A percentile compares a stretch with the other conserved stretches of the same genome.
Evolutionary conservation across 1,284 basidiomycete genomes (phyloP).

Genomic region (Trametes polyzona): DNA sequence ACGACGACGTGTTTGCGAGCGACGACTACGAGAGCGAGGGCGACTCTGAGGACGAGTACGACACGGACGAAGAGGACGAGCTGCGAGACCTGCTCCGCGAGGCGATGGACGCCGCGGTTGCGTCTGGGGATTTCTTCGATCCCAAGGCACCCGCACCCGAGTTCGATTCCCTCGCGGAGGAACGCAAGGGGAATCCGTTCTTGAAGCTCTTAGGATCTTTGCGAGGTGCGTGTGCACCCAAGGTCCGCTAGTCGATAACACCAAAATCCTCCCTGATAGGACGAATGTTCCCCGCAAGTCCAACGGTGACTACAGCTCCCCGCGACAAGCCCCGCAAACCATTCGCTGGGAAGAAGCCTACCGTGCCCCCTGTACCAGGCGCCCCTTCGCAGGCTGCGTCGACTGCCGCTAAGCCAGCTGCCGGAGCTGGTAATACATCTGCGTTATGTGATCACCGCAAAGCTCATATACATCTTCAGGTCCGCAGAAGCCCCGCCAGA

Average conservation of each 20-base stretch:
- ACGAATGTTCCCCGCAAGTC: slow-evolving; percentile 68
- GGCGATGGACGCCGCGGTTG: slow-evolving; percentile 70
- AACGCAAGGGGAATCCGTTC: slow-evolving; percentile 71
- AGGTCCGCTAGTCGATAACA: neutral
- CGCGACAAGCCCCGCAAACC: slow-evolving; percentile 35
- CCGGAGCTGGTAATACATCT: neutral
- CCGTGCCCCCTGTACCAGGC: slow-evolving; percentile 14
- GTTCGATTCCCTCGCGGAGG: slow-evolving; percentile 49
- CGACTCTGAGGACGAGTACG: slow-evolving; percentile 52
- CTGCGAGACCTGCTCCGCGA: slow-evolving; percentile 62
- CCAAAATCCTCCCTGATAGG: slow-evolving; percentile 43
- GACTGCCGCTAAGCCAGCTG: slow-evolving; percentile 5
- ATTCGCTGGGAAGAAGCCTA: slow-evolving; percentile 21
- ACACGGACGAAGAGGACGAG: slow-evolving; percentile 70
- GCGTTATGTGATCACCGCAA: too few relatives aligned
- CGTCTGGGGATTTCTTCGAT: slow-evolving; percentile 58
- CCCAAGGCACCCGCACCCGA: slow-evolving; percentile 43
- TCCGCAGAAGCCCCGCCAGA: slow-evolving; percentile 42
- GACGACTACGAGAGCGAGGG: slow-evolving; percentile 45
- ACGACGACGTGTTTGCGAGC: slow-evolving; percentile 37
- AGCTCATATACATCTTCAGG: neutral
- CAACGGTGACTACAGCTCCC: slow-evolving; percentile 53
- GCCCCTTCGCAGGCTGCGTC: slow-evolving; percentile 1
- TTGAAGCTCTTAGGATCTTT: slow-evolving; percentile 71
- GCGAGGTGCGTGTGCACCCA: slow-evolving; percentile 50